These are phyloP conservation scores for Diaporthe sp. DNA, from an alignment of 2,329 filamentous ascomycete genomes.

Conservation along the genomic window DNA sequence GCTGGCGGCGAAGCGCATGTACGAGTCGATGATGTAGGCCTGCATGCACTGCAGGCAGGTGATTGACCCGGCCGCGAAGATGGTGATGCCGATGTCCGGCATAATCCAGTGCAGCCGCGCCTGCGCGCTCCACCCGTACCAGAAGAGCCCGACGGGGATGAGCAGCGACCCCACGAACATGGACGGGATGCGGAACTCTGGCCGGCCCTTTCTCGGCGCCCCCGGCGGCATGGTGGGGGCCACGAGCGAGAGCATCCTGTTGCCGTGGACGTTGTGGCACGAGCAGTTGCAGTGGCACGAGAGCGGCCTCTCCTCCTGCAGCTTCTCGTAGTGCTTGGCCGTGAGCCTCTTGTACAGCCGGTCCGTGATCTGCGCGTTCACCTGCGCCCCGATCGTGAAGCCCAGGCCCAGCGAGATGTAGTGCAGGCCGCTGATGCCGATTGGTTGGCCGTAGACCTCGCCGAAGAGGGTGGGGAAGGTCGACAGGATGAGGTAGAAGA, in stretches of 20 bases:
- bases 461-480: slow-evolving; percentile 64
- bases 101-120: slow-evolving; percentile 59
- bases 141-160: slow-evolving; percentile 57
- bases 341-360: slow-evolving; percentile 59
- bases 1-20: slow-evolving; percentile 59
- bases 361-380: slow-evolving; percentile 60
- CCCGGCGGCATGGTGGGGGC: background rate
- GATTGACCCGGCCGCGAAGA: slow-evolving; percentile 55
- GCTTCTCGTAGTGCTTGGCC: slow-evolving; percentile 49
- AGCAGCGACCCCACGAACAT: slow-evolving; percentile 65
- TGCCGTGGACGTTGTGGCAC: background rate
- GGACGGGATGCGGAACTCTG: slow-evolving; percentile 63
- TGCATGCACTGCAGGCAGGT: slow-evolving; percentile 60
- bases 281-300: background rate
- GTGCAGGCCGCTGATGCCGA: slow-evolving; percentile 52
- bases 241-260: background rate
- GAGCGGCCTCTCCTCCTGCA: background rate
- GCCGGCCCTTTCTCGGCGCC: slow-evolving; percentile 44
- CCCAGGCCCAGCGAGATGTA: slow-evolving; percentile 54
- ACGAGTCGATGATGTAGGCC: slow-evolving; percentile 61
- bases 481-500: slow-evolving; percentile 67
- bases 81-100: slow-evolving; percentile 57
- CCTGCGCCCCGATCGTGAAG: slow-evolving; percentile 52
- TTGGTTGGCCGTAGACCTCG: slow-evolving; percentile 49
- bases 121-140: slow-evolving; percentile 62